phyloP scores from a whole-genome alignment of 2,329 filamentous ascomycete species.

The Fusarium buxicola region DNA sequence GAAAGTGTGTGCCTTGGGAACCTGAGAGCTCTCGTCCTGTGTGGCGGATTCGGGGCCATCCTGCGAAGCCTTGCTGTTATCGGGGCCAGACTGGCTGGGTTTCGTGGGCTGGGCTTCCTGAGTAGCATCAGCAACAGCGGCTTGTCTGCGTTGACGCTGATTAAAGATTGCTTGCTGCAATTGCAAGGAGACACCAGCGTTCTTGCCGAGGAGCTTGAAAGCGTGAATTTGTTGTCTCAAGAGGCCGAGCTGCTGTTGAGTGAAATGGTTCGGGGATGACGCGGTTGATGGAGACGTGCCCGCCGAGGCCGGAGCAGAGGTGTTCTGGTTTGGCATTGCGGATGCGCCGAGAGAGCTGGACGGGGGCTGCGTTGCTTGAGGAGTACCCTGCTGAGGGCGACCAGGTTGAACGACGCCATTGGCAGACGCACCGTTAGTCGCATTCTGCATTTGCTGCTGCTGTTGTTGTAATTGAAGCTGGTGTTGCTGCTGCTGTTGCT shows the following conservation, averaged over 20 bases:
- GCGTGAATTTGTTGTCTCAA: slow-evolving; percentile 89
- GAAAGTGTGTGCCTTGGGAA: slow-evolving; percentile 65
- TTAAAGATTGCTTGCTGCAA: slow-evolving; percentile 88
- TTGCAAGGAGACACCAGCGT: slow-evolving; percentile 80
- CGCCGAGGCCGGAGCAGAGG: slow-evolving; percentile 49
- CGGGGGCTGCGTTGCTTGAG: slow-evolving; percentile 48
- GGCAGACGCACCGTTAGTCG: slow-evolving; percentile 61
- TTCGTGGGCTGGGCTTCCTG: slow-evolving; percentile 52
- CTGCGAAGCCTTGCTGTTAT: slow-evolving; percentile 52
- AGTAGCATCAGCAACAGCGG: slow-evolving; percentile 62
- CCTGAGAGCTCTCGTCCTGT: slow-evolving; percentile 49
- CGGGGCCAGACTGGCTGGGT: slow-evolving; percentile 47
- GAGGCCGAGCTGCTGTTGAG: slow-evolving; percentile 80
- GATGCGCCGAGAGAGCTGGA: slow-evolving; percentile 54
- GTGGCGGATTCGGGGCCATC: slow-evolving; percentile 50
- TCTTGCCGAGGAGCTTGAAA: slow-evolving; percentile 91
- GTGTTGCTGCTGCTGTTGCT: slow-evolving; percentile 57
- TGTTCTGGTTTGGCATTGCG: slow-evolving; percentile 51
- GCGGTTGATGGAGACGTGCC: slow-evolving; percentile 47
- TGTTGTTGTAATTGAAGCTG: slow-evolving; percentile 64
- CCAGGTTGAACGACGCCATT: slow-evolving; percentile 60
- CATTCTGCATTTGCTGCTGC: slow-evolving; percentile 64
- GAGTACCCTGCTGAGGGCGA: slow-evolving; percentile 54
- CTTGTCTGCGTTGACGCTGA: slow-evolving; percentile 73
- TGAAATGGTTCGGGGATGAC: slow-evolving; percentile 70